Conservation (phyloP, 2,329 filamentous ascomycete genomes). For the Lecanosticta acicola region DNA sequence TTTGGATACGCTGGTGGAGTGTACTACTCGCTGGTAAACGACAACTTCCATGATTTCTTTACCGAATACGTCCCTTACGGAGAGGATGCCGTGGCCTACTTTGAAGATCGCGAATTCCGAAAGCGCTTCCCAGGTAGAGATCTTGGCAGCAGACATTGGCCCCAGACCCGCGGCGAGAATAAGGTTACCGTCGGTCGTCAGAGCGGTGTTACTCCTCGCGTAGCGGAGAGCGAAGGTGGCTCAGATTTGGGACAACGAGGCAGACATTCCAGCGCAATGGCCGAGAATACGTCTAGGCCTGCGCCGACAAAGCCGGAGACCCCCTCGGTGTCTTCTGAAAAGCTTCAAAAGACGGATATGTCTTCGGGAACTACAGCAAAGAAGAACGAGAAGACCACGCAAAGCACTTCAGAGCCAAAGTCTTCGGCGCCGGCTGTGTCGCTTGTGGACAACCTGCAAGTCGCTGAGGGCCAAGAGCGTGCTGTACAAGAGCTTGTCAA, state of each 20-base stretch:
- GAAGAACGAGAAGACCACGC: constrained; percentile 16
- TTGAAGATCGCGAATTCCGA: constrained; percentile 91
- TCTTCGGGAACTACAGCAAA: constrained; percentile 8
- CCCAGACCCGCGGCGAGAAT: constrained; percentile 52
- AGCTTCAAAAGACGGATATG: no score
- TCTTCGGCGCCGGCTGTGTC: constrained; percentile 40
- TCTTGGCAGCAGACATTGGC: constrained; percentile 38
- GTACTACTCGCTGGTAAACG: constrained; percentile 86
- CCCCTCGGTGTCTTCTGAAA: neutral
- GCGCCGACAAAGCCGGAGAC: constrained; percentile 20
- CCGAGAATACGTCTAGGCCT: constrained; percentile 36
- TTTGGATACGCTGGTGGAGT: constrained; percentile 82
- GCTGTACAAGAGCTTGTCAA: constrained; percentile 89
- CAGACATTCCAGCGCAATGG: constrained; percentile 58
- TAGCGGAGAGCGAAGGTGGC: constrained; percentile 54
- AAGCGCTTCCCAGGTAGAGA: constrained; percentile 66
- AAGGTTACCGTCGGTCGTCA: constrained; percentile 78
- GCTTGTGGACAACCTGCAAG: constrained; percentile 69
- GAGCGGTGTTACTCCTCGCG: constrained; percentile 77
- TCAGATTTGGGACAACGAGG: constrained; percentile 39
- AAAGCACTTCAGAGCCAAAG: constrained; percentile 20
- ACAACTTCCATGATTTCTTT: constrained; percentile 99
- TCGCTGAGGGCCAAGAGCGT: constrained; percentile 73
- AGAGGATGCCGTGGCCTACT: constrained; percentile 88
- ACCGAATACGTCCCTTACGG: constrained; percentile 94